Evolutionary conservation across 1,284 basidiomycete genomes (phyloP), one percentile per base, ranked within the genome.

Genomic region (Ceratobasidium sp.): DNA sequence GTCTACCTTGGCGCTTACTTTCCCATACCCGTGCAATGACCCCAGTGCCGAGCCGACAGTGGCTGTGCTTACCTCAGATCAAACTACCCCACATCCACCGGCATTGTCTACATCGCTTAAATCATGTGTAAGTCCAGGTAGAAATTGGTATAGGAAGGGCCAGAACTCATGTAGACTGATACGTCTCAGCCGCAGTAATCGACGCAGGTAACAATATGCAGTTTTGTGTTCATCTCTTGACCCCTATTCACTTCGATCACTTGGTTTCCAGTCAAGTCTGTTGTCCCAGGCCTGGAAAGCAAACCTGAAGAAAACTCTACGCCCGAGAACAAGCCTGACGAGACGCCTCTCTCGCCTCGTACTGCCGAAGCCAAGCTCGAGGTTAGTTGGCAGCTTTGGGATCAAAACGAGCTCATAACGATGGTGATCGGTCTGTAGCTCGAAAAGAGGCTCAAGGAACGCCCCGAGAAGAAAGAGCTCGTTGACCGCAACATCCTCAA

Each of bases 401-500:
- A 23, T 26, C 34, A 43, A 26, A 32, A 30, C 9, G 26, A 59
- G 36, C 21, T 39, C n/a, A 45, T 10, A 18, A 43, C 23, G 53
- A 14, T 32, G 18, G 21, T 36, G 5, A 78, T 50, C 73, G 73
- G 69, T 76, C 78, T 83, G 71, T 83, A 82, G 76, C 83, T 92
- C 71, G 90, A 91, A 80, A 86, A 85, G 78, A 82, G 84, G 55
- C 82, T 91, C 64, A 82, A 81, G 50, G 81, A 85, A 32, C 83
- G 91, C 43, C 85, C 88, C 9, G 85, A 87, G 16, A 87, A 88
- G 77, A 80, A 85, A 53, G 88, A 92, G 72, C 84, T 93, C 50
- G 84, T 92, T 74, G 88, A 89, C 58, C 86, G 88, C 76, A 91
- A 91, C 78, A 92, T 93, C 74, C 84, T 93, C 74, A 92, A 92